Conservation (phyloP, 306 rosid genomes). For the Dryas drummondii region DNA sequence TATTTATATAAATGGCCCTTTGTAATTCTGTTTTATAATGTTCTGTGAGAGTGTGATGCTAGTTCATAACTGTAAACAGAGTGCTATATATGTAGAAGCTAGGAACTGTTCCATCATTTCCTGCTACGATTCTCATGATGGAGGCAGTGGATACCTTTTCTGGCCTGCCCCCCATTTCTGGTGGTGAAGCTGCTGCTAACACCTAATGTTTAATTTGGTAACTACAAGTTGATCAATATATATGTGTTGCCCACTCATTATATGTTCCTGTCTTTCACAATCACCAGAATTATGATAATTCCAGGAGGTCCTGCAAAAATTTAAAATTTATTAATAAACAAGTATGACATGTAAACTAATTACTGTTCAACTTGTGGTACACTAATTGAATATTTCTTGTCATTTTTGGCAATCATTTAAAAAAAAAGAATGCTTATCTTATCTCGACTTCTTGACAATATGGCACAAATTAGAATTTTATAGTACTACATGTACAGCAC, state of each 20-base stretch:
- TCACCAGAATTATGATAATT: neutral
- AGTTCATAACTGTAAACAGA: too few relatives aligned
- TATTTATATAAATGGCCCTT: too few relatives aligned
- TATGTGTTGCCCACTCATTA: neutral
- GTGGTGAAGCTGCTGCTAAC: neutral
- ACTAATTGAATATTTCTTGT: neutral
- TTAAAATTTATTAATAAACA: neutral
- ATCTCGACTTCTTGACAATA: neutral
- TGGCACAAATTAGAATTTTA: neutral
- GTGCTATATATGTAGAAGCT: neutral
- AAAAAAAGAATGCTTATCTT: neutral
- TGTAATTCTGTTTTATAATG: too few relatives aligned
- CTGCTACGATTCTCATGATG: neutral
- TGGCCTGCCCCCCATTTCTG: neutral
- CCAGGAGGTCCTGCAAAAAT: constrained; percentile 10
- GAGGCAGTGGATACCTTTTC: neutral
- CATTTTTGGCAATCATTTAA: neutral
- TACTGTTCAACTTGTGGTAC: too few relatives aligned
- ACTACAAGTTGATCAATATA: neutral
- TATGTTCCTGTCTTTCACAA: neutral
- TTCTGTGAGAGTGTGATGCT: too few relatives aligned
- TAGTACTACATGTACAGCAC: neutral
- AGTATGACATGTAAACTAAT: neutral
- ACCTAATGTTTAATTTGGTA: neutral
- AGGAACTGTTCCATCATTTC: neutral